Base-by-base conservation (phyloP, 2,329 filamentous ascomycete genomes). In the Fusarium caatingaense region DNA sequence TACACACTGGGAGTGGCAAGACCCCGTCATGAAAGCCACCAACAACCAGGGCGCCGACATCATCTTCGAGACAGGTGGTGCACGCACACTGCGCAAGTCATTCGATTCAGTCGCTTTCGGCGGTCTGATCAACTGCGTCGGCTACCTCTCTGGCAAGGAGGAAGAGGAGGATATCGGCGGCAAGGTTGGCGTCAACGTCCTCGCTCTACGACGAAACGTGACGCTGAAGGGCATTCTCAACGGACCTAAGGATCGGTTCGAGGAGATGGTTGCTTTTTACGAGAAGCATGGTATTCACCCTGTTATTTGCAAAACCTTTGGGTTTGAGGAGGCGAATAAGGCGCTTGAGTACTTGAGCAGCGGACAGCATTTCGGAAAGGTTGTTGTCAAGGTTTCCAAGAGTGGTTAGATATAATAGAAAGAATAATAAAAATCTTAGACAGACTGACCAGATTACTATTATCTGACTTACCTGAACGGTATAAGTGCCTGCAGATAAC, bases 151-250 rank as follows among this genome's bases (percentile, higher is more conserved):
- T 3, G 84, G 84, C 13, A 83, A 91, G 76, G 80, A 87, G 63
- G 88, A 91, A 70, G 82, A 81, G 1, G 77, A 80, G 7, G 85
- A 82, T 0, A 63, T 44, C 2, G 72, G 56, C 10, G 72, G 65
- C 2, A 64, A 86, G 46, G 80, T 86, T 10, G 89, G 90, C 67
- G 85, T 89, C 16, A 91, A 91, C 71, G 78, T 91, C 28, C 79
- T 86, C 57, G 83, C 83, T n/a, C 66, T 84, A 66, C 68, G 80
- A 57, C 75, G 81, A 62, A 85, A 84, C 64, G 81, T 83, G 16
- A 85, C 83, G 32, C 75, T 85, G 53, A 83, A 83, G 72, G 83
- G 90, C 0, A 85, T 91, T 9, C 72, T 91, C 28, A 91, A 91
- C 75, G 90, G 89, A 0, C 88, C 89, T 12, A 74, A 78, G 58